phyloP scores from a whole-genome alignment of 805 yeast species.

The Ogataea methylovora region DNA sequence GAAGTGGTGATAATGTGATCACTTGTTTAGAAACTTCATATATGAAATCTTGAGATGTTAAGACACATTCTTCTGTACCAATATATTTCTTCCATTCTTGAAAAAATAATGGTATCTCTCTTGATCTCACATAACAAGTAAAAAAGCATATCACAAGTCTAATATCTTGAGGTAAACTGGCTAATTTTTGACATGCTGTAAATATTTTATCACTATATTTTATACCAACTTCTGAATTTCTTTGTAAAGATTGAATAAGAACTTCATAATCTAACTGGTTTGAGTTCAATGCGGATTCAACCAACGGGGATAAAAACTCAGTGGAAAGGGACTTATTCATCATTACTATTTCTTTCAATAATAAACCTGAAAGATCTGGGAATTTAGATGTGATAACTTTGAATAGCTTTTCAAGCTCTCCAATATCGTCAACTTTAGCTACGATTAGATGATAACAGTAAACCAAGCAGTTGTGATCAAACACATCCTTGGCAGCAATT shows the following conservation, averaged over 20 bases:
- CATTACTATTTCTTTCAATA: constrained; percentile 39
- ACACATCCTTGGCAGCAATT: too few species aligned
- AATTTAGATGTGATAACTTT: constrained; percentile 30
- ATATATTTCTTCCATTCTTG: constrained; percentile 31
- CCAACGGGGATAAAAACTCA: constrained; percentile 37
- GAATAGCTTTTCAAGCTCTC: constrained; percentile 41
- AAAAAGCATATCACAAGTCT: constrained; percentile 9
- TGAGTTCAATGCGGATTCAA: constrained; percentile 21
- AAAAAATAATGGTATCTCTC: constrained; percentile 49
- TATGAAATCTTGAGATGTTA: constrained; percentile 23
- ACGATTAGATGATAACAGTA: constrained; percentile 24
- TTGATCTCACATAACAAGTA: constrained; percentile 43
- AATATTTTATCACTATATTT: constrained; percentile 30
- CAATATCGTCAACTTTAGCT: constrained; percentile 24
- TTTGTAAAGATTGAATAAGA: constrained; percentile 37
- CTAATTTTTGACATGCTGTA: constrained; percentile 1
- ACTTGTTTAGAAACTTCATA: constrained; percentile 33
- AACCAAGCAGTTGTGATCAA: constrained; percentile 11
- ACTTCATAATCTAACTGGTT: constrained; percentile 30
- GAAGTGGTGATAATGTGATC: constrained; percentile 38
- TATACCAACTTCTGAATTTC: constrained; percentile 55
- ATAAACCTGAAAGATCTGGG: constrained; percentile 31
- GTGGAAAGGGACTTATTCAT: constrained; percentile 48
- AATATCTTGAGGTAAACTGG: constrained; percentile 8
- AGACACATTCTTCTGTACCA: background rate